Evolutionary conservation across 495 filamentous ascomycete species (phyloP).

Genomic region (Chaetomium tenue): DNA sequence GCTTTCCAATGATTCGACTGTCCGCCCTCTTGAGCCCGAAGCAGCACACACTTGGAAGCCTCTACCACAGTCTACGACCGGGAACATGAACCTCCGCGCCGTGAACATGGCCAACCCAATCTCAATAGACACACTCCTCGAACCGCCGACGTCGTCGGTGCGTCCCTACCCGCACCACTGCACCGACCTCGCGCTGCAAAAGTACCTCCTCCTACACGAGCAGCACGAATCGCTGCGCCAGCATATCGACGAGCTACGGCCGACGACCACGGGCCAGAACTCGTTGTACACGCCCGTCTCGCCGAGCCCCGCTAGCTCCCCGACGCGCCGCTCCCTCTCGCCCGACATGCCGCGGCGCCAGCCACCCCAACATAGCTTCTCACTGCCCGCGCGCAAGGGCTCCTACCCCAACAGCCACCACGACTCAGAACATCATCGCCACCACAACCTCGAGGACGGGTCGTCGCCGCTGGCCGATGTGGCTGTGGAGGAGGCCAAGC

Average conservation of each 20-base stretch:
- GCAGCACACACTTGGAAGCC: slow-evolving; percentile 11
- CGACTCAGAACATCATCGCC: neutral
- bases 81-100: slow-evolving; percentile 13
- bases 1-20: slow-evolving; percentile 24
- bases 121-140: slow-evolving; percentile 18
- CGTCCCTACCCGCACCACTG: slow-evolving; percentile 33
- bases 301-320: slow-evolving; percentile 37
- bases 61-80: slow-evolving; percentile 7
- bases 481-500: slow-evolving; percentile 52
- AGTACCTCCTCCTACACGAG: slow-evolving; percentile 55
- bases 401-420: neutral
- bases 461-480: slow-evolving; percentile 38
- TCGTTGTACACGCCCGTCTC: slow-evolving; percentile 31
- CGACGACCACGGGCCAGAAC: slow-evolving; percentile 26
- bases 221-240: slow-evolving; percentile 55
- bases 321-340: slow-evolving; percentile 32
- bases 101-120: slow-evolving; percentile 15
- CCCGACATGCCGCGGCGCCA: slow-evolving; percentile 14
- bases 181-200: slow-evolving; percentile 52
- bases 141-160: slow-evolving; percentile 22
- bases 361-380: slow-evolving; percentile 31
- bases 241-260: slow-evolving; percentile 49
- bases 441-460: slow-evolving; percentile 1
- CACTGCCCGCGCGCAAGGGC: slow-evolving; percentile 25
- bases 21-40: slow-evolving; percentile 16